A percentile compares a stretch with the other conserved stretches of the same genome.
These are phyloP conservation scores for Xylaria castorea DNA, from an alignment of 495 filamentous ascomycete genomes.

Conservation along the genomic window DNA sequence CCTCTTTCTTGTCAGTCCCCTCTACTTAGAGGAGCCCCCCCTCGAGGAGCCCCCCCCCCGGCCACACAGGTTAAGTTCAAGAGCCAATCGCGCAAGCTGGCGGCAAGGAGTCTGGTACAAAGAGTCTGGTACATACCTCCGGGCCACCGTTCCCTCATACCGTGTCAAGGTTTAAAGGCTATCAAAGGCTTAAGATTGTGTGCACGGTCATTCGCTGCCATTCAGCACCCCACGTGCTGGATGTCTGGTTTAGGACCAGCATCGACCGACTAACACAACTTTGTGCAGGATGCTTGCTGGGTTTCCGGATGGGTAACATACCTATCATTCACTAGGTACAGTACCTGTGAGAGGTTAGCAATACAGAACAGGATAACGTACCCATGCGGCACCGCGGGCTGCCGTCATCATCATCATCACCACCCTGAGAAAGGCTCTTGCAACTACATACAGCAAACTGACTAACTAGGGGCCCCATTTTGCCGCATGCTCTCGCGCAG, in stretches of 20 bases:
- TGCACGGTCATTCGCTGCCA: conserved; percentile 35
- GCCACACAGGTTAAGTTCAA: background rate
- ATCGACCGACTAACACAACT: conserved; percentile 10
- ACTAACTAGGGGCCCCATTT: background rate
- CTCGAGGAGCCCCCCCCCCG: background rate
- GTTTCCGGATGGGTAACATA: background rate
- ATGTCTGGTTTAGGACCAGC: background rate
- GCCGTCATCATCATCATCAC: conserved; percentile 6
- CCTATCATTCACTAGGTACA: too few relatives aligned
- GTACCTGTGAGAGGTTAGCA: background rate
- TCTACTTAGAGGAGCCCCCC: too few relatives aligned
- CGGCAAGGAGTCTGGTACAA: background rate
- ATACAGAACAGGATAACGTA: background rate
- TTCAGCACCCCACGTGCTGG: conserved; percentile 42
- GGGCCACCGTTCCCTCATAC: background rate
- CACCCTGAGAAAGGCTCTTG: conserved; percentile 1
- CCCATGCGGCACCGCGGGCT: background rate
- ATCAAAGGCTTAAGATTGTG: conserved; percentile 20
- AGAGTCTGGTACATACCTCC: background rate
- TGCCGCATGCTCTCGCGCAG: conserved; percentile 14
- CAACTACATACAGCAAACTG: background rate
- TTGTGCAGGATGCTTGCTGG: conserved; percentile 5
- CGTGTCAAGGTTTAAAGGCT: conserved; percentile 4
- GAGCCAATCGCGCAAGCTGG: background rate
- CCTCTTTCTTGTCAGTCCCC: conserved; percentile 1